Evolutionary conservation across 2,329 filamentous ascomycete species (phyloP).

Genomic region (Aspergillus clavatus): DNA sequence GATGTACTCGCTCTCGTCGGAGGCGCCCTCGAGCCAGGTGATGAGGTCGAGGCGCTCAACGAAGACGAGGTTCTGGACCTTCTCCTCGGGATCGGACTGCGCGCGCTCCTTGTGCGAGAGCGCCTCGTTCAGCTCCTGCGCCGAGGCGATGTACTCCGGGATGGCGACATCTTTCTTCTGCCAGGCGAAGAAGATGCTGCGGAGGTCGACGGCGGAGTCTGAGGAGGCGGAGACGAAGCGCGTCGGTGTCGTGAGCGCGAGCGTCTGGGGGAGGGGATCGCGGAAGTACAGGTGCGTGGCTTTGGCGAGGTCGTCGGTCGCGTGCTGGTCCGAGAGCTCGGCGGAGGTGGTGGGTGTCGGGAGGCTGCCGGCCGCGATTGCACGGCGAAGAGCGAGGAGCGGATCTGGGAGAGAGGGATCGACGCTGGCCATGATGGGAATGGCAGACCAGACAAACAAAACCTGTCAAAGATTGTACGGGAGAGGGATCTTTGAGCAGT

Average conservation of each 20-base stretch:
- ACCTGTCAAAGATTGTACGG: background rate
- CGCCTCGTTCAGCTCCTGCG: conserved; percentile 74
- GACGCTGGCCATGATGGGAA: conserved; percentile 51
- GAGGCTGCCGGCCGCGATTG: conserved; percentile 65
- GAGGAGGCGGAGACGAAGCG: conserved; percentile 75
- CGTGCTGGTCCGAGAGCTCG: conserved; percentile 58
- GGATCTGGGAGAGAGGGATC: conserved; percentile 60
- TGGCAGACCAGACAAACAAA: background rate
- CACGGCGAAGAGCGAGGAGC: conserved; percentile 75
- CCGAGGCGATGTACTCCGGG: conserved; percentile 83
- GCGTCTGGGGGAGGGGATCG: conserved; percentile 53
- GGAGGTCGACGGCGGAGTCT: conserved; percentile 70
- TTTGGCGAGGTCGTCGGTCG: conserved; percentile 59
- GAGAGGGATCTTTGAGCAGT: background rate
- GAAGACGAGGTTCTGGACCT: conserved; percentile 84
- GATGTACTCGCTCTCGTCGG: conserved; percentile 89
- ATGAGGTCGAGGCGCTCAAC: conserved; percentile 87
- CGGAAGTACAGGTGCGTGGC: conserved; percentile 77
- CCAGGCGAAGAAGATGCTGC: conserved; percentile 96
- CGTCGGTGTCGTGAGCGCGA: conserved; percentile 69
- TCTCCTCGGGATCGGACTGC: conserved; percentile 42
- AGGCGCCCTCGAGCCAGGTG: conserved; percentile 86
- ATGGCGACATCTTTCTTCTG: conserved; percentile 85
- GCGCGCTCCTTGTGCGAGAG: conserved; percentile 45
- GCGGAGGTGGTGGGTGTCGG: conserved; percentile 70